Evolutionary conservation across 768 basidiomycete species (phyloP).

Genomic region (Leccinellum albellum): DNA sequence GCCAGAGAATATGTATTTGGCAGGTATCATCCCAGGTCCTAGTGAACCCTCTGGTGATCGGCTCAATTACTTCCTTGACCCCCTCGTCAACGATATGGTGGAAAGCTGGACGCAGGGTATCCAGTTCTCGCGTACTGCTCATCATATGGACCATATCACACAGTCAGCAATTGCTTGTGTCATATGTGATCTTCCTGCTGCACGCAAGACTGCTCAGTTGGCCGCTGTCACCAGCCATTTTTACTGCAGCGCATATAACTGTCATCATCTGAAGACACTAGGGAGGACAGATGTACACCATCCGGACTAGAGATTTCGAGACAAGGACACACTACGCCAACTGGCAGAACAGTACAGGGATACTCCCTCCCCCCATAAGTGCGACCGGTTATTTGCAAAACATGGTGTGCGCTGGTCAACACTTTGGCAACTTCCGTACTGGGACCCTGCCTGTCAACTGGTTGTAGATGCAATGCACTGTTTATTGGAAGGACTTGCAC

Average conservation of each 20-base stretch:
- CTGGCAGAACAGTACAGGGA: too few relatives aligned
- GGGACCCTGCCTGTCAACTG: not conserved
- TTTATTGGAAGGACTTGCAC: not conserved
- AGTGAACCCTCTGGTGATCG: constrained; percentile 12
- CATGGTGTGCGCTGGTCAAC: not conserved
- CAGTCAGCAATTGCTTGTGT: not conserved
- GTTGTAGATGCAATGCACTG: not conserved
- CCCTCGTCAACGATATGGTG: constrained; percentile 27
- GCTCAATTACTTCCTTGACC: constrained; percentile 30
- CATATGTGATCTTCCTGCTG: not conserved
- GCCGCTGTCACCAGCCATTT: not conserved
- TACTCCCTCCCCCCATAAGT: not conserved
- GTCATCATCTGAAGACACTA: not conserved
- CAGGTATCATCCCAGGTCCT: not conserved
- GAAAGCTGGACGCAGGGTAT: not conserved
- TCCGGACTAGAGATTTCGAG: not conserved
- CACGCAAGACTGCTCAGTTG: not conserved
- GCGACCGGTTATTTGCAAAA: not conserved
- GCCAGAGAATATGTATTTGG: not conserved
- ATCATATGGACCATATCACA: not conserved
- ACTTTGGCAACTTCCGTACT: not conserved
- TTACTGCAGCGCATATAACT: not conserved
- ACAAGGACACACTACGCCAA: not conserved
- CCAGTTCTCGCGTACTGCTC: constrained; percentile 10
- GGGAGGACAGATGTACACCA: not conserved